These are phyloP conservation scores for Globisporangium perplexum DNA, from an alignment of 352 stramenopile species.

Conservation along the genomic window DNA sequence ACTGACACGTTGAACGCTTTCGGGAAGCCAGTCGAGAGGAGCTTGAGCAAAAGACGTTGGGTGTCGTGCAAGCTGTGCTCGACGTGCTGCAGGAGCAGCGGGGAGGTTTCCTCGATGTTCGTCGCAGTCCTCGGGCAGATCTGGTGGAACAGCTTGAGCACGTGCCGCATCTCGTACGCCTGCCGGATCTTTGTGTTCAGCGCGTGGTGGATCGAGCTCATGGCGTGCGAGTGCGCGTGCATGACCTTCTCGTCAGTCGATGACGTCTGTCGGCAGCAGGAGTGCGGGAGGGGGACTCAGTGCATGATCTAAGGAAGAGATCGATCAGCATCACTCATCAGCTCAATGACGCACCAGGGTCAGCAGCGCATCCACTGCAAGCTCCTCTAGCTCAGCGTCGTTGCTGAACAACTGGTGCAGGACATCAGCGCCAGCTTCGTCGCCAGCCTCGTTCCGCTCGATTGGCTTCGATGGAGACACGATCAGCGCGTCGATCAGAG, in stretches of 20 bases:
- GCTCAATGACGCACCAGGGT: constrained; percentile 34
- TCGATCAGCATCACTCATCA: not conserved
- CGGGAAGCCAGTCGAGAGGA: constrained; percentile 76
- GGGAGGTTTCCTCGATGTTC: constrained; percentile 72
- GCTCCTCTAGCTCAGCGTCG: constrained; percentile 57
- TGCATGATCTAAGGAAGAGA: not conserved
- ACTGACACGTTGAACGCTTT: constrained; percentile 80
- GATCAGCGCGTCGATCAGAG: constrained; percentile 51
- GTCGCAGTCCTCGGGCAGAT: constrained; percentile 64
- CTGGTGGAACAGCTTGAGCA: constrained; percentile 65
- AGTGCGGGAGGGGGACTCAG: not conserved
- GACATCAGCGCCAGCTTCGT: constrained; percentile 22
- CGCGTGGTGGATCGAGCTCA: constrained; percentile 58
- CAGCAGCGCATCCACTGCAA: constrained; percentile 60
- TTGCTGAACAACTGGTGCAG: constrained; percentile 65
- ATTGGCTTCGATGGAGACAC: constrained; percentile 12
- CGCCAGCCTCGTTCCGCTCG: constrained; percentile 11
- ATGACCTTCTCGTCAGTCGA: constrained; percentile 50
- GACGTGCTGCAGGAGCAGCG: constrained; percentile 69
- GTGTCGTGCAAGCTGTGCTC: constrained; percentile 75
- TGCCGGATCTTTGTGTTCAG: constrained; percentile 63
- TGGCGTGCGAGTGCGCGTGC: constrained; percentile 43
- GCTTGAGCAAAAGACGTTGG: constrained; percentile 65
- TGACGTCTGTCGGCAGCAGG: constrained; percentile 26
- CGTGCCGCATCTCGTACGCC: constrained; percentile 72